Conservation (phyloP, 495 filamentous ascomycete species). For the Cercophora sp. region DNA sequence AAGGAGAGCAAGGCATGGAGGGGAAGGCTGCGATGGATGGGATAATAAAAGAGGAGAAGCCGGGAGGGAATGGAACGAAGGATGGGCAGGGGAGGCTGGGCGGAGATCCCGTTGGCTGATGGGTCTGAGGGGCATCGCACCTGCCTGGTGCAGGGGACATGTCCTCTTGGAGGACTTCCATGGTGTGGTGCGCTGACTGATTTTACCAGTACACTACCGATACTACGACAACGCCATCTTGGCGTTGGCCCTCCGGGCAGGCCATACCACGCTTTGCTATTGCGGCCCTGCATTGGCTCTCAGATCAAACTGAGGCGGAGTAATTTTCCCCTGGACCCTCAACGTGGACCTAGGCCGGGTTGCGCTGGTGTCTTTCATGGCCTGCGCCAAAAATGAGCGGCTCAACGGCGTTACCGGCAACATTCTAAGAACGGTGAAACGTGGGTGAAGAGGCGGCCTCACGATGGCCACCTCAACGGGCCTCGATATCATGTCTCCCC, state of each 20-base stretch:
- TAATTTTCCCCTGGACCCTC: too few species aligned
- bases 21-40: neutral
- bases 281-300: neutral
- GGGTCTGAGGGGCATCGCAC: neutral
- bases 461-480: neutral
- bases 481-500: neutral
- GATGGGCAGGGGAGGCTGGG: neutral
- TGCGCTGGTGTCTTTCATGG: too few species aligned
- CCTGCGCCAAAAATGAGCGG: neutral
- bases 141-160: neutral
- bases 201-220: neutral
- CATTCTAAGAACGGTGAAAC: neutral
- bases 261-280: neutral
- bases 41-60: constrained; percentile 1
- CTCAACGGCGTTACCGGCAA: too few species aligned
- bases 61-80: neutral
- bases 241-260: too few species aligned
- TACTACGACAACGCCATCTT: neutral
- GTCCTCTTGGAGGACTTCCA: too few species aligned
- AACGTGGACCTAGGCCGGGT: too few species aligned
- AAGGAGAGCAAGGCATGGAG: neutral
- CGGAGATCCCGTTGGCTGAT: constrained; percentile 1
- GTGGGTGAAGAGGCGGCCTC: too few species aligned
- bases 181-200: neutral
- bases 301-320: too few species aligned